phyloP scores from a whole-genome alignment of 768 basidiomycete genomes.

The Favolaschia claudopus region DNA sequence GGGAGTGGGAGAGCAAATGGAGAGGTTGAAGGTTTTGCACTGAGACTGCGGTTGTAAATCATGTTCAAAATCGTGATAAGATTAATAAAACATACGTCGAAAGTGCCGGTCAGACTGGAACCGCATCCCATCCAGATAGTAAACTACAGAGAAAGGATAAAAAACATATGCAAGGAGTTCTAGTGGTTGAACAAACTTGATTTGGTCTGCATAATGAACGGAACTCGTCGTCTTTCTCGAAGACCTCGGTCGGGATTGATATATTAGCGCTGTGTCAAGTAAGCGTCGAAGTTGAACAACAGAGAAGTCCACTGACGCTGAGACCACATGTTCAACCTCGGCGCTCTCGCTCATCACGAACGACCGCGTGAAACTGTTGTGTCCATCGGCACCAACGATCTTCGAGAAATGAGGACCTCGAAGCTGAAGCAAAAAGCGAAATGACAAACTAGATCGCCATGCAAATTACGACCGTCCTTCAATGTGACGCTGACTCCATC shows the following conservation, averaged over 20 bases:
- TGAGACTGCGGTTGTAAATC: background rate
- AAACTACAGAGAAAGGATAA: constrained; percentile 3
- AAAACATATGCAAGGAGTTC: background rate
- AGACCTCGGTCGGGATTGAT: constrained; percentile 11
- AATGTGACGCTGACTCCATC: background rate
- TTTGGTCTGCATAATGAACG: constrained; percentile 4
- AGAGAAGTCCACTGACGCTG: background rate
- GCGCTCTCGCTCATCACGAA: constrained; percentile 2
- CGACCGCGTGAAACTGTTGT: constrained; percentile 46
- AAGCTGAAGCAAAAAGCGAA: background rate
- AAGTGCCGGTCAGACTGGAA: constrained; percentile 11
- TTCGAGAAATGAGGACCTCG: background rate
- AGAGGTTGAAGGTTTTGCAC: constrained; percentile 1
- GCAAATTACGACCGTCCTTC: background rate
- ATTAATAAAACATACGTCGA: background rate
- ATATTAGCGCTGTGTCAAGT: constrained; percentile 1
- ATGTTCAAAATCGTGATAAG: background rate
- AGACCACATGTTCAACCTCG: background rate
- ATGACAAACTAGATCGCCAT: constrained; percentile 5
- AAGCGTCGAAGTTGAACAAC: too few relatives aligned
- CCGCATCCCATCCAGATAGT: constrained; percentile 19
- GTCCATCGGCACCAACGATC: constrained; percentile 26
- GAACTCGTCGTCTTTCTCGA: constrained; percentile 7
- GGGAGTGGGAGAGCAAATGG: background rate
- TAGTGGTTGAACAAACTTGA: too few relatives aligned